Evolutionary conservation across 2,329 filamentous ascomycete genomes (phyloP), one percentile per base, ranked within the genome.

Genomic region (Cryphonectria japonica): DNA sequence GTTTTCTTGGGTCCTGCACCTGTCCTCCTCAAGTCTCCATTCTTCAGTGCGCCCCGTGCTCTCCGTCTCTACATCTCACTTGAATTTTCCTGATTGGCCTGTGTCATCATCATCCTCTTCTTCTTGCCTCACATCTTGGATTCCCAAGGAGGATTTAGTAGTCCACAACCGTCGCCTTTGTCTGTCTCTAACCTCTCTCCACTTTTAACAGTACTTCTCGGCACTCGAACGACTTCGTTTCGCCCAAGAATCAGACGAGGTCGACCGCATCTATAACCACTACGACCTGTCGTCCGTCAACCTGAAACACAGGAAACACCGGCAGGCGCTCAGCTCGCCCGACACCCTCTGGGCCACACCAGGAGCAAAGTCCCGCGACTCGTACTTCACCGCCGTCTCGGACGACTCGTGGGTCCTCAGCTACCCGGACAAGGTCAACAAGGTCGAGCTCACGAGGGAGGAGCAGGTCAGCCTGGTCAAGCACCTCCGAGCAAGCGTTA

Each of bases 361-460:
- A 60, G 37, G 37, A 39, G 75, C 59, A 77, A 77, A 79, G 13
- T 75, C 77, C 70, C 76, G 77, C 37, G 80, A 79, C 62, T 75
- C 78, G 62, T 78, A 76, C 26, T 77, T 83, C 71, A 82, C 85
- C 68, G 85, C 86, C 69, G 84, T 85, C 41, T 71, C 71, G 19
- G 89, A 93, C 75, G 87, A 87, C 69, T 85, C 88, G 73, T 93
- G 92, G 84, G 94, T 91, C 78, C 84, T 90, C 68, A 88, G 86
- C 32, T 84, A 94, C 59, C 92, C 93, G 29, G 88, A 92, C 73
- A 94, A 93, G 80, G 86, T 94, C 74, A 90, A 89, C 77, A 88
- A 89, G 74, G 89, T 88, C 74, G 88, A 92, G 73, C 91, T 94
- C 78, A 91, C 90, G 34, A 85, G 84, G 65, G 91, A 94, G 79